Conservation (phyloP, 2,329 filamentous ascomycete species). For the Fonsecaea pedrosoi region DNA sequence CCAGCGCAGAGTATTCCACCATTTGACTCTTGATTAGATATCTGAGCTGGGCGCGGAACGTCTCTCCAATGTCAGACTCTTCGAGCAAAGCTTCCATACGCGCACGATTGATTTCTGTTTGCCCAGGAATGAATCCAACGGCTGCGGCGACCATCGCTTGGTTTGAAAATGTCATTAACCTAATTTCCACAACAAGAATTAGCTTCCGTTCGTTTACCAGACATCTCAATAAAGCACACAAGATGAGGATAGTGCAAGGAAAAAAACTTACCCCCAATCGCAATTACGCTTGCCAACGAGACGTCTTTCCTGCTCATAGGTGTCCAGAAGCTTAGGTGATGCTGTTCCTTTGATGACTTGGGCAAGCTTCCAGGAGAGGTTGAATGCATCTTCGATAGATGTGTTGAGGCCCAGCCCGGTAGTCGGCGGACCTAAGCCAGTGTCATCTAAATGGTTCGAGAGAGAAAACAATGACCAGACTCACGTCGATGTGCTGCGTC, state of each 20-base stretch:
- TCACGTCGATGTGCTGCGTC: conserved; percentile 44
- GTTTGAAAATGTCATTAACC: conserved; percentile 9
- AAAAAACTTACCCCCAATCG: conserved; percentile 5
- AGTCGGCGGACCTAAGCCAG: conserved; percentile 25
- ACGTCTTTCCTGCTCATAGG: conserved; percentile 46
- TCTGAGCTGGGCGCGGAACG: conserved; percentile 1
- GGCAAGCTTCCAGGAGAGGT: conserved; percentile 44
- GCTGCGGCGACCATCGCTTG: conserved; percentile 1
- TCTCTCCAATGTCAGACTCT: conserved; percentile 2
- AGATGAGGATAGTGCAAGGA: neutral
- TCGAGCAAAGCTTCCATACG: conserved; percentile 1
- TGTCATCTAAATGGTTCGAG: conserved; percentile 44
- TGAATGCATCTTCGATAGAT: conserved; percentile 46
- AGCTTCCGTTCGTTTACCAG: neutral
- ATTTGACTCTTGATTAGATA: conserved; percentile 2
- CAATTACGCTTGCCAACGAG: conserved; percentile 40
- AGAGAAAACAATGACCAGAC: conserved; percentile 33
- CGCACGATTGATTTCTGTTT: conserved; percentile 1
- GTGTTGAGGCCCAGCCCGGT: conserved; percentile 19
- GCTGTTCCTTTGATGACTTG: conserved; percentile 31
- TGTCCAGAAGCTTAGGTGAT: conserved; percentile 36
- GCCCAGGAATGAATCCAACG: conserved; percentile 2
- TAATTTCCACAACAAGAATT: neutral
- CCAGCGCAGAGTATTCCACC: conserved; percentile 6
- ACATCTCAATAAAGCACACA: too few relatives aligned